Percentiles rank a stretch among this genome's conserved stretches.
Evolutionary conservation across 2,329 filamentous ascomycete species (phyloP).

Genomic region (Claviceps fusiformis): DNA sequence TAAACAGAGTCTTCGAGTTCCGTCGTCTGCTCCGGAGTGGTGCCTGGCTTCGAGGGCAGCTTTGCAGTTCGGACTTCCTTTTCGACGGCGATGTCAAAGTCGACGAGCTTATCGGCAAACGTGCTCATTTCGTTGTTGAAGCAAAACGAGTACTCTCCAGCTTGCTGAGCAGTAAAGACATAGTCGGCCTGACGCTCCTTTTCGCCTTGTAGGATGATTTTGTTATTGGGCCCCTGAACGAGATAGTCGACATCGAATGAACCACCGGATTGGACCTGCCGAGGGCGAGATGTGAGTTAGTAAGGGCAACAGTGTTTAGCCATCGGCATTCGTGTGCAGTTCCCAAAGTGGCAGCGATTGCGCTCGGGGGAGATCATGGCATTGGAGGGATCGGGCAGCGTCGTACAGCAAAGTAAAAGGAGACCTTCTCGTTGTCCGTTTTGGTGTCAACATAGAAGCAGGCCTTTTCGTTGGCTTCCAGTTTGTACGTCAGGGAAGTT

Average conservation of each 20-base stretch:
- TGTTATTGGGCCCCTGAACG: slow-evolving; percentile 69
- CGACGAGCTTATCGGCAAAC: slow-evolving; percentile 92
- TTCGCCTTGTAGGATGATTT: slow-evolving; percentile 67
- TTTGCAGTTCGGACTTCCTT: slow-evolving; percentile 65
- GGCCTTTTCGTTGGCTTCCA: slow-evolving; percentile 80
- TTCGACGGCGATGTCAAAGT: slow-evolving; percentile 96
- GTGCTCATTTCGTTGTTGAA: slow-evolving; percentile 99
- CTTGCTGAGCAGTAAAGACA: slow-evolving; percentile 82
- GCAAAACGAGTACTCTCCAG: slow-evolving; percentile 91
- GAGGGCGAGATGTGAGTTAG: not conserved
- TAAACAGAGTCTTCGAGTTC: slow-evolving; percentile 86
- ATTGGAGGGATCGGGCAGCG: not conserved
- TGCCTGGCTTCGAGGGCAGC: slow-evolving; percentile 79
- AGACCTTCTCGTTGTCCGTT: slow-evolving; percentile 72
- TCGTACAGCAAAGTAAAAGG: slow-evolving; percentile 81
- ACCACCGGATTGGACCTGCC: slow-evolving; percentile 92
- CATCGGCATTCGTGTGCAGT: not conserved
- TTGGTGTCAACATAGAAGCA: slow-evolving; percentile 84
- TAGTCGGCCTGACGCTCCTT: slow-evolving; percentile 96
- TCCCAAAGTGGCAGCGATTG: not conserved
- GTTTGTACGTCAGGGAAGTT: slow-evolving; percentile 88
- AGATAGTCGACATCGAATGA: slow-evolving; percentile 94
- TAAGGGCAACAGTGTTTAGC: not conserved
- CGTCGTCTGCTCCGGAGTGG: slow-evolving; percentile 76
- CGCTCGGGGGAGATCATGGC: not conserved